Evolutionary conservation across 208 protist genomes (phyloP).

Genomic region (Trypanosoma congolense): DNA sequence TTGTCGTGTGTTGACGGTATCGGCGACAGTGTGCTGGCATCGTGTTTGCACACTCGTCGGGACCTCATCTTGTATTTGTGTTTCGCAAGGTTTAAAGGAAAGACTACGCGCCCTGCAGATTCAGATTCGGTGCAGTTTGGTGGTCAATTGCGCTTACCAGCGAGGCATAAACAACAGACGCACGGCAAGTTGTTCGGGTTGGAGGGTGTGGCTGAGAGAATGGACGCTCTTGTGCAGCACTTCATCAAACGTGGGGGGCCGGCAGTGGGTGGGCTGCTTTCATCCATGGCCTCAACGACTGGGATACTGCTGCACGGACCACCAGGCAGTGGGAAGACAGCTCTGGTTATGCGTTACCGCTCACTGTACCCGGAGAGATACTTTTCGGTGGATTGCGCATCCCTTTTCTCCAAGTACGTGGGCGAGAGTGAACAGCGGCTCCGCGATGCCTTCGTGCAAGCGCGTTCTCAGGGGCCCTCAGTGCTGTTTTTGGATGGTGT

Average conservation of each 20-base stretch:
- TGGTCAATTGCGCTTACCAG: not conserved
- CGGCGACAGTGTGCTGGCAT: conserved; percentile 2
- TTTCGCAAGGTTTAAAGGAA: conserved; percentile 4
- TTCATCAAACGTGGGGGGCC: conserved; percentile 14
- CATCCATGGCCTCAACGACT: conserved; percentile 43
- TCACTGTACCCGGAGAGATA: conserved; percentile 40
- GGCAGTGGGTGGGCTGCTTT: conserved; percentile 16
- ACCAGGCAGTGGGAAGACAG: conserved; percentile 77
- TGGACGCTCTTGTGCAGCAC: conserved; percentile 20
- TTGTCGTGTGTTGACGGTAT: conserved; percentile 5
- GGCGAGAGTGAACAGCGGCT: conserved; percentile 86
- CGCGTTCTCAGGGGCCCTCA: conserved; percentile 50
- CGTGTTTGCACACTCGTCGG: conserved; percentile 14
- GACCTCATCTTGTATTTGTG: conserved; percentile 20
- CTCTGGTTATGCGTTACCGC: conserved; percentile 37
- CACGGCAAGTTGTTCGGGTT: conserved; percentile 46
- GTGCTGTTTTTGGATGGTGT: conserved; percentile 87
- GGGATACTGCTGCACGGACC: conserved; percentile 81
- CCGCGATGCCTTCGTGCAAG: conserved; percentile 64
- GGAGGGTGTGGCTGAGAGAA: conserved; percentile 25
- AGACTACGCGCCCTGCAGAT: not conserved
- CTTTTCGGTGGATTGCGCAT: conserved; percentile 66
- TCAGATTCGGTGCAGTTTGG: conserved; percentile 2
- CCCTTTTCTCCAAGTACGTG: conserved; percentile 85
- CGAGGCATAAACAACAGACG: not conserved